These are phyloP conservation scores for Fusarium sp. DNA, from an alignment of 2,329 filamentous ascomycete species.

Conservation along the genomic window DNA sequence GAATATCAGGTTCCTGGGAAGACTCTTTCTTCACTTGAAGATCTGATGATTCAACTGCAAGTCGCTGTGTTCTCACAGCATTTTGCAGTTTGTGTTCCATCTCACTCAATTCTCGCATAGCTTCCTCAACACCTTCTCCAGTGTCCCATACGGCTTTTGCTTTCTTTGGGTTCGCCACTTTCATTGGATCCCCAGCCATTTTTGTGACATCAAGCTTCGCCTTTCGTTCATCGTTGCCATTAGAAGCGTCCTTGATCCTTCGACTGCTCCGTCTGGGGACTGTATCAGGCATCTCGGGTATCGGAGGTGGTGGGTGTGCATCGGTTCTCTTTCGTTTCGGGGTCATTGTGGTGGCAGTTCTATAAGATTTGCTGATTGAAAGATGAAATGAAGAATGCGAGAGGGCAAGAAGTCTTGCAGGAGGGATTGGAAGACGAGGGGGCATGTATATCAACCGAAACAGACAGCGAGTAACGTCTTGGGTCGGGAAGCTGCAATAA, in stretches of 20 bases:
- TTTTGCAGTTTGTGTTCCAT: constrained; percentile 61
- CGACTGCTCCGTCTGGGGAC: constrained; percentile 44
- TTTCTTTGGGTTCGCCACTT: not conserved
- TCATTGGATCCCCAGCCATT: not conserved
- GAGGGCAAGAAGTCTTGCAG: constrained; percentile 11
- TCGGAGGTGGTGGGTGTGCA: constrained; percentile 36
- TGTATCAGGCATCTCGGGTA: constrained; percentile 33
- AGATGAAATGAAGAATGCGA: constrained; percentile 5
- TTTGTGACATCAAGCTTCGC: constrained; percentile 10
- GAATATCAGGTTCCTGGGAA: not conserved
- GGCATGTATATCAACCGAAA: constrained; percentile 1
- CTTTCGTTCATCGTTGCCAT: not conserved
- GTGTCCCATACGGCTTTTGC: constrained; percentile 20
- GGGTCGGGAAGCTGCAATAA: not conserved
- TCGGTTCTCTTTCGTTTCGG: constrained; percentile 53
- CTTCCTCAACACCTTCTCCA: constrained; percentile 50
- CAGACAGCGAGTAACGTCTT: not conserved
- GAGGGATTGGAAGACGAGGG: not conserved
- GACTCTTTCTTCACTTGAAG: constrained; percentile 26
- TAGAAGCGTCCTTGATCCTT: constrained; percentile 31
- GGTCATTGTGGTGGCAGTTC: constrained; percentile 47
- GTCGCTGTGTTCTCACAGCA: constrained; percentile 58
- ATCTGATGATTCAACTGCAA: constrained; percentile 58
- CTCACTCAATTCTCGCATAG: constrained; percentile 58
- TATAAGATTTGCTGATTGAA: constrained; percentile 6